Conservation (phyloP, 306 rosid genomes). For the peach (Prunus persica) region DNA sequence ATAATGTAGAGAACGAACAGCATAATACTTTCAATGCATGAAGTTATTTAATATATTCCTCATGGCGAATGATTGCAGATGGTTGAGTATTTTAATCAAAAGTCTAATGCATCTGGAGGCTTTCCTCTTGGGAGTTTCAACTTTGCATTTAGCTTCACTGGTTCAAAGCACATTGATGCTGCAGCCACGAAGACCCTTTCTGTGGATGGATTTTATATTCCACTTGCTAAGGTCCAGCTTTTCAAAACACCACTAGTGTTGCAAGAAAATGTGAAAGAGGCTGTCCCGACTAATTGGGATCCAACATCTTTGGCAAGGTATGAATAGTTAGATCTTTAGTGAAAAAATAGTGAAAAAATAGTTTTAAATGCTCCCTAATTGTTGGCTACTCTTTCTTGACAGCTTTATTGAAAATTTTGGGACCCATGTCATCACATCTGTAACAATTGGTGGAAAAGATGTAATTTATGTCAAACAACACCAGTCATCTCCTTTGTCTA, state of each 20-base stretch:
- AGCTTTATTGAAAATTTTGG: conserved; percentile 92
- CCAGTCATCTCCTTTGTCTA: conserved; percentile 66
- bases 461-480: conserved; percentile 81
- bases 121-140: conserved; percentile 84
- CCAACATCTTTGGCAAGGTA: conserved; percentile 78
- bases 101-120: conserved; percentile 56
- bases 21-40: background rate
- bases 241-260: conserved; percentile 41
- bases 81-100: conserved; percentile 77
- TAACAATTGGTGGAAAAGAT: conserved; percentile 92
- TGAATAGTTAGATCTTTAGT: conserved; percentile 15
- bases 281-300: conserved; percentile 71
- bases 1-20: background rate
- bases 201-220: conserved; percentile 67
- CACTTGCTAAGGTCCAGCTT: conserved; percentile 77
- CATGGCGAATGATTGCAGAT: conserved; percentile 56
- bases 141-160: conserved; percentile 83
- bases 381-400: conserved; percentile 26
- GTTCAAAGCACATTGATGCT: conserved; percentile 66
- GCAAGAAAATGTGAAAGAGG: conserved; percentile 61
- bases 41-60: conserved; percentile 23
- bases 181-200: conserved; percentile 68
- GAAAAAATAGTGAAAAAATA: conserved; percentile 10
- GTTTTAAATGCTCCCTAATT: conserved; percentile 25
- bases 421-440: conserved; percentile 75